Evolutionary conservation across 768 basidiomycete genomes (phyloP).

Genomic region (Stropharia rugosoannulata): DNA sequence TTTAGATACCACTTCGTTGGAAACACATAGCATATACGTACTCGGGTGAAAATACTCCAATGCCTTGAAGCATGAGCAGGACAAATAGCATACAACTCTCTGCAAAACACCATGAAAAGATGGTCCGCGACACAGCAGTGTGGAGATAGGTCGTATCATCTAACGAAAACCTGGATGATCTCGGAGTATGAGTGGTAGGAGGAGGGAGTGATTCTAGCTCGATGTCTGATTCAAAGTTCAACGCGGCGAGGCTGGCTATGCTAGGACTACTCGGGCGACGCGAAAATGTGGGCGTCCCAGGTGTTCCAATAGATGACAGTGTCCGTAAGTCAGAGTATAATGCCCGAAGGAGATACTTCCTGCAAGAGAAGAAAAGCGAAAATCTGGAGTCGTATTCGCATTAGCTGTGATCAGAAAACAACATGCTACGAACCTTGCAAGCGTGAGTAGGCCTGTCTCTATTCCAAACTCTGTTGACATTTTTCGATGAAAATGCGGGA

Average conservation of each 20-base stretch:
- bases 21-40: slow-evolving; percentile 30
- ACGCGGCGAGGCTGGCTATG: slow-evolving; percentile 11
- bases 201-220: slow-evolving; percentile 40
- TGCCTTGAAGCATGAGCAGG: slow-evolving; percentile 70
- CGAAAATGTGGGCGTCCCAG: slow-evolving; percentile 16
- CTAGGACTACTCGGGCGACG: not conserved
- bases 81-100: slow-evolving; percentile 75
- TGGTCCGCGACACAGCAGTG: slow-evolving; percentile 50
- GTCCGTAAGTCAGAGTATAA: slow-evolving; percentile 60
- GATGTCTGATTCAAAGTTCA: slow-evolving; percentile 19
- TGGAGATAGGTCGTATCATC: slow-evolving; percentile 37
- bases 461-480: slow-evolving; percentile 15
- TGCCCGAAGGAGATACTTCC: slow-evolving; percentile 54
- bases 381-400: slow-evolving; percentile 29
- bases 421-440: slow-evolving; percentile 17
- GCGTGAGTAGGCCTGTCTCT: slow-evolving; percentile 18
- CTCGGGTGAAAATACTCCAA: slow-evolving; percentile 52
- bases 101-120: slow-evolving; percentile 72
- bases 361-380: slow-evolving; percentile 54
- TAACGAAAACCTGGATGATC: slow-evolving; percentile 14
- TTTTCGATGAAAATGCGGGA: not conserved
- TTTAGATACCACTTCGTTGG: not conserved
- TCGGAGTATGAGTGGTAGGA: slow-evolving; percentile 31
- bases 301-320: slow-evolving; percentile 31
- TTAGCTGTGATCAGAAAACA: not conserved